Conservation (phyloP, 1,284 basidiomycete species). For the Ceraceosorus guamensis region DNA sequence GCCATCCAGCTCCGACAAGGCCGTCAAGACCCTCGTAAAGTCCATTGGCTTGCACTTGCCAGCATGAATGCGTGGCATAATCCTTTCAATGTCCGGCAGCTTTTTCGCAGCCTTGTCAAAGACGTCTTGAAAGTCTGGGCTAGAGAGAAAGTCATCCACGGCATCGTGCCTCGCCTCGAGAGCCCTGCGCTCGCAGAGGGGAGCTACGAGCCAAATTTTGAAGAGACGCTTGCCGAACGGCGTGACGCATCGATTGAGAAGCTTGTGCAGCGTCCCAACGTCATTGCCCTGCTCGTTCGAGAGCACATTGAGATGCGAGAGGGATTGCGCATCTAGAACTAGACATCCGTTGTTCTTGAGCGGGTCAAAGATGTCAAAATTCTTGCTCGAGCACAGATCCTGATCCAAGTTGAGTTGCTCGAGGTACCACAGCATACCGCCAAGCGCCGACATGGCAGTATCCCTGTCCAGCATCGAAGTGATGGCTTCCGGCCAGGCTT, state of each 20-base stretch:
- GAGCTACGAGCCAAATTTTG: constrained; percentile 44
- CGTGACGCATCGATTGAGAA: constrained; percentile 46
- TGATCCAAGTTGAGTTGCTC: constrained; percentile 42
- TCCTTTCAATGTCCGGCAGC: constrained; percentile 44
- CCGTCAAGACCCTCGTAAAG: constrained; percentile 39
- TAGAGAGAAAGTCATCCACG: constrained; percentile 37
- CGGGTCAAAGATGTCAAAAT: constrained; percentile 44
- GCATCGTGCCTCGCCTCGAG: constrained; percentile 42
- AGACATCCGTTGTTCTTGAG: constrained; percentile 25
- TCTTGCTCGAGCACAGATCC: constrained; percentile 42
- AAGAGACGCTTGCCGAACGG: constrained; percentile 47
- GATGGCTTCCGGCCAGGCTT: constrained; percentile 33
- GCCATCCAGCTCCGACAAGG: constrained; percentile 22
- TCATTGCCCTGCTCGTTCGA: constrained; percentile 45
- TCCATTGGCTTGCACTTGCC: constrained; percentile 45
- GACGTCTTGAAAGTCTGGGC: constrained; percentile 27
- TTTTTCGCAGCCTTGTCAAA: constrained; percentile 35
- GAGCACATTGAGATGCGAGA: constrained; percentile 44
- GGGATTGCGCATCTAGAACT: constrained; percentile 44
- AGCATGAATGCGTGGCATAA: constrained; percentile 40
- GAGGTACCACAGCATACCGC: constrained; percentile 43
- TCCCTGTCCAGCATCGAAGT: constrained; percentile 25
- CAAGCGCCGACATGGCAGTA: constrained; percentile 37
- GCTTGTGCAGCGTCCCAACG: constrained; percentile 40
- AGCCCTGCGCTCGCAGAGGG: constrained; percentile 27